Evolutionary conservation across 257 asterid genomes (phyloP), one percentile per base, ranked within the genome.

Genomic region (Parsonsia alboflavescens): DNA sequence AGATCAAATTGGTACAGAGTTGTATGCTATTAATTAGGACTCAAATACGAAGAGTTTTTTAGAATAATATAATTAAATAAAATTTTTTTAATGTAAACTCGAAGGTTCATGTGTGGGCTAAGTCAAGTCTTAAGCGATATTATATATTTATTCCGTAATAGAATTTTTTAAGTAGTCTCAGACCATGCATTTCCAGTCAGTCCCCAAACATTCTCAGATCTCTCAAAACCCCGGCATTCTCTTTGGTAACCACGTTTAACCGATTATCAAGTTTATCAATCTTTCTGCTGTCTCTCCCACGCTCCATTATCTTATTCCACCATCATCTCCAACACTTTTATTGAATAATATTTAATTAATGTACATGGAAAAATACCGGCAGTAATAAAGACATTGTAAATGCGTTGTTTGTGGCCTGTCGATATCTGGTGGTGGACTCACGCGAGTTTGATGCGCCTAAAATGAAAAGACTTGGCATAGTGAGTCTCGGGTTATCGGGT

Each of bases 161-260:
- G n/a, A n/a, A n/a, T n/a, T n/a, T n/a, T n/a, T n/a, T n/a, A n/a
- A n/a, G n/a, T n/a, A n/a, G n/a, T n/a, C n/a, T n/a, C n/a, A n/a
- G n/a, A n/a, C n/a, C n/a, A n/a, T n/a, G 39, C 39, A 33, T 33
- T 33, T 33, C 39, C 39, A 33, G 39, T 50, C 56, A 17, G 21
- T 21, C 17, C 57, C 58, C 58, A 4, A 17, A 52, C 58, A 17
- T 52, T 52, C 58, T 52, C 42, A 57, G 64, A 28, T 8, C 39
- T 41, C 36, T 58, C 52, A 73, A 73, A 58, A 41, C 1, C 57
- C 80, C 76, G 48, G 81, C 81, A 72, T 64, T 72, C 77, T 72
- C 64, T 72, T 72, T 21, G 69, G 69, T 77, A 62, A 41, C 19
- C 4, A 63, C 2, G 41, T 26, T 63, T 17, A 64, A 22, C 4